Evolutionary conservation across 2,329 filamentous ascomycete genomes (phyloP).

Genomic region (Pyricularia grisea): DNA sequence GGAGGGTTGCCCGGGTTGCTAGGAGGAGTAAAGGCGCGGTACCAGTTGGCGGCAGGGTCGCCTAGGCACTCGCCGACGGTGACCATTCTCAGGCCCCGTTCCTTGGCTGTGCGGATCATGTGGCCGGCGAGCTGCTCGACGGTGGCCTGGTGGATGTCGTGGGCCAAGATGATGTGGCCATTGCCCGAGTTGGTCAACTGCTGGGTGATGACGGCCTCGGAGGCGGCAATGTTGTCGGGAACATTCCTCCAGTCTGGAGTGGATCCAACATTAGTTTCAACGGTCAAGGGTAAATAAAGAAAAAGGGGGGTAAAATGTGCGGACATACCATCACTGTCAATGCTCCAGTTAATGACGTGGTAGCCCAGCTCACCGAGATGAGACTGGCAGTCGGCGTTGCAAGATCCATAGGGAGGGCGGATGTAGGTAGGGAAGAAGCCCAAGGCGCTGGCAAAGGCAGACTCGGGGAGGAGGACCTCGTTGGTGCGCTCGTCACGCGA

Average conservation of each 20-base stretch:
- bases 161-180: slow-evolving; percentile 17
- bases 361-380: slow-evolving; percentile 21
- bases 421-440: slow-evolving; percentile 31
- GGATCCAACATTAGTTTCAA: not conserved
- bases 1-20: not conserved
- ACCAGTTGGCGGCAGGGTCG: slow-evolving; percentile 35
- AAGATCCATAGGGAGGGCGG: slow-evolving; percentile 25
- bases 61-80: slow-evolving; percentile 38
- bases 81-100: slow-evolving; percentile 30
- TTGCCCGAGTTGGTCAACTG: not conserved
- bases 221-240: not conserved
- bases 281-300: not conserved
- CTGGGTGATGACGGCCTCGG: not conserved
- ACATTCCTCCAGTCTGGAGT: slow-evolving; percentile 13
- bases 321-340: slow-evolving; percentile 15
- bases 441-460: slow-evolving; percentile 25
- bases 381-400: slow-evolving; percentile 13
- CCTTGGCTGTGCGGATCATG: slow-evolving; percentile 28
- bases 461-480: slow-evolving; percentile 33
- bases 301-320: not conserved
- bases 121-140: slow-evolving; percentile 30
- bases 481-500: slow-evolving; percentile 19
- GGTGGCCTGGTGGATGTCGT: slow-evolving; percentile 36
- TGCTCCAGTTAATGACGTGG: slow-evolving; percentile 21
- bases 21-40: slow-evolving; percentile 20